phyloP scores from a whole-genome alignment of 495 filamentous ascomycete genomes.

The Penicillium paxilli region DNA sequence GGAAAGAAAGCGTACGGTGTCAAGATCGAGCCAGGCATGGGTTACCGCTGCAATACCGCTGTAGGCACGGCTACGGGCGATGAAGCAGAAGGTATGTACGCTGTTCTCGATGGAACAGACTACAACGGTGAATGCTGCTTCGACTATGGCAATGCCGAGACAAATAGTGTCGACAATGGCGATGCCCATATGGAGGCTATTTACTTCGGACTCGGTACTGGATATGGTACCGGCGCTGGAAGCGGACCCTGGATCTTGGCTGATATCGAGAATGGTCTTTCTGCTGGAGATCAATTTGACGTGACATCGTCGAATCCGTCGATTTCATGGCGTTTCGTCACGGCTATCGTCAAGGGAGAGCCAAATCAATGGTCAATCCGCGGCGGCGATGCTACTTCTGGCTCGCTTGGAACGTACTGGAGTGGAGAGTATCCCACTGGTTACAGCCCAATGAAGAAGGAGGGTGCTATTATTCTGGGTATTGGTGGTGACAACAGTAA shows the following conservation, averaged over 20 bases:
- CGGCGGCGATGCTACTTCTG: slow-evolving; percentile 52
- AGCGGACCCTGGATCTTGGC: slow-evolving; percentile 61
- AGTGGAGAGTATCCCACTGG: slow-evolving; percentile 50
- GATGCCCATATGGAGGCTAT: slow-evolving; percentile 62
- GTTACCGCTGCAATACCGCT: slow-evolving; percentile 53
- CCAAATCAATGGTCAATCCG: slow-evolving; percentile 53
- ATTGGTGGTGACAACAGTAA: slow-evolving; percentile 59
- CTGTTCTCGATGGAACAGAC: slow-evolving; percentile 58
- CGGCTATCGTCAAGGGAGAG: slow-evolving; percentile 50
- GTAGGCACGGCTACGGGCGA: slow-evolving; percentile 53
- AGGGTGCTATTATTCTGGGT: slow-evolving; percentile 59
- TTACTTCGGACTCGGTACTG: slow-evolving; percentile 54
- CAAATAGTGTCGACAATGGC: slow-evolving; percentile 52
- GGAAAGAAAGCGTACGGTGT: slow-evolving; percentile 59
- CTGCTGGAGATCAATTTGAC: slow-evolving; percentile 43
- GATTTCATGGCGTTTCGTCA: slow-evolving; percentile 50
- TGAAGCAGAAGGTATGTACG: slow-evolving; percentile 56
- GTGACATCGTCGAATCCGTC: slow-evolving; percentile 48
- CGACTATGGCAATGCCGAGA: slow-evolving; percentile 63
- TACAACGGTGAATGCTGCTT: slow-evolving; percentile 60
- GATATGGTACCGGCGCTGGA: slow-evolving; percentile 42
- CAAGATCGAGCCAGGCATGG: slow-evolving; percentile 53
- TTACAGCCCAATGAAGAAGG: slow-evolving; percentile 60
- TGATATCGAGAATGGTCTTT: slow-evolving; percentile 59
- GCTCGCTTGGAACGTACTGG: slow-evolving; percentile 54